These are phyloP conservation scores for Catharanthus roseus DNA, from an alignment of 257 asterid species.

Conservation along the genomic window DNA sequence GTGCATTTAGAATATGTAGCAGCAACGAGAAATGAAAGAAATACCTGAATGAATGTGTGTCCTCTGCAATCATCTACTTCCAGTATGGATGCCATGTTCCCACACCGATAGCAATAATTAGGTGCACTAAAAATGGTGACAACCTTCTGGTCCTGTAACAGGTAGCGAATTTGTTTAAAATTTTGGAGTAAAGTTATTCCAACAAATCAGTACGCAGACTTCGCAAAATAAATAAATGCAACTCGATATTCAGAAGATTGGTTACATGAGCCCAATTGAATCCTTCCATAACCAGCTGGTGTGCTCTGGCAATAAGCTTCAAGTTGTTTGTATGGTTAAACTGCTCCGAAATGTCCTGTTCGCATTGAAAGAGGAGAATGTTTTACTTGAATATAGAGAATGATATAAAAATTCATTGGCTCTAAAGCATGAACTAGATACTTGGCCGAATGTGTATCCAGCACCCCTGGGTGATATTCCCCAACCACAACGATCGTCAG, in stretches of 20 bases:
- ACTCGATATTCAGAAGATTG: neutral
- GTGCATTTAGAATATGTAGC: neutral
- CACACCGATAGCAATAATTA: conserved; percentile 82
- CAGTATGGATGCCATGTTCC: conserved; percentile 80
- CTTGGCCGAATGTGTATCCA: conserved; percentile 87
- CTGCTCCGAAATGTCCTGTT: conserved; percentile 85
- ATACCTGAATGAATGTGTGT: conserved; percentile 73
- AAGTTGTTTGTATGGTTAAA: conserved; percentile 65
- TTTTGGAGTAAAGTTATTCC: neutral
- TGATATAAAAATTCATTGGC: conserved; percentile 1
- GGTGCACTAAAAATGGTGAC: conserved; percentile 85
- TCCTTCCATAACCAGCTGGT: conserved; percentile 91
- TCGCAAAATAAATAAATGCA: neutral
- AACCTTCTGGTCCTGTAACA: conserved; percentile 73
- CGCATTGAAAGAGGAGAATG: conserved; percentile 10
- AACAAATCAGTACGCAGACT: neutral
- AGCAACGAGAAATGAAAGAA: conserved; percentile 6
- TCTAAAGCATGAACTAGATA: conserved; percentile 20
- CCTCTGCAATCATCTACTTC: conserved; percentile 72
- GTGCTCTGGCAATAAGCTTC: conserved; percentile 83
- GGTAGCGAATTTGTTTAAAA: neutral
- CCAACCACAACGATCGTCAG: conserved; percentile 88
- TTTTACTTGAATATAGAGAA: neutral
- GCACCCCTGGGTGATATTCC: conserved; percentile 89
- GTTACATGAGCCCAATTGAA: conserved; percentile 81